Base-by-base conservation (phyloP, 2,329 filamentous ascomycete species). In the Scedosporium apiospermum region DNA sequence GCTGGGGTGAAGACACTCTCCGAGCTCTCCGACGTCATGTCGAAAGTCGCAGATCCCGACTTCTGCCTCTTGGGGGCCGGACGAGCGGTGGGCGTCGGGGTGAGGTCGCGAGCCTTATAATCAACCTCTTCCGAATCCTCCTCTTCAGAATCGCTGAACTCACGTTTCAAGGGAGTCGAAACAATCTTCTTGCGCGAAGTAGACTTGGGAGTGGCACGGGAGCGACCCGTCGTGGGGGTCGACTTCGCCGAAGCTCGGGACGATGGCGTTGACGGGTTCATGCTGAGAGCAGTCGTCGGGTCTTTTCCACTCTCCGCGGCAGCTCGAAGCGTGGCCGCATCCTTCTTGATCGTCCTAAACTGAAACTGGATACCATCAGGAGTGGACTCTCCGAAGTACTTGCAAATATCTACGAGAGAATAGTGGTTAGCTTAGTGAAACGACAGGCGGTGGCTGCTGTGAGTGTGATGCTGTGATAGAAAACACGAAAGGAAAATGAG, bases 341-440 rank as follows among this genome's bases (percentile, higher is more conserved):
- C 76, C 42, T 75, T 75, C 71, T 83, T 85, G 72, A 86, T 79
- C 26, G 70, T 65, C 1, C 84, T 79, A 68, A 87, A 85, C 67
- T 86, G 83, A 69, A 83, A 87, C 66, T 80, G 78, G n/a, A 87
- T 78, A 7, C 84, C 84, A 21, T 78, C 78, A 0, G 76, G 69
- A 0, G 83, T 87, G 3, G 81, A 84, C 63, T 84, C 82, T 27
- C 83, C 84, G 65, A 84, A 87, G 71, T 82, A 80, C 64, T 79
- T 82, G 64, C 81, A 79, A 60, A 87, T 85, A 53, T 84, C 84
- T 87, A 59, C 10, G 53, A 23, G 23, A 26, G 23, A 55, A 58
- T n/a, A 16, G 38, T 57, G 53, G 16, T 58, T 41, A 58, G 27
- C 38, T 41, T 38, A 34, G 7, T 30, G 16, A 65, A 58, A 10